Evolutionary conservation across 1,284 basidiomycete species (phyloP).

Genomic region (Marasmius fiardii): DNA sequence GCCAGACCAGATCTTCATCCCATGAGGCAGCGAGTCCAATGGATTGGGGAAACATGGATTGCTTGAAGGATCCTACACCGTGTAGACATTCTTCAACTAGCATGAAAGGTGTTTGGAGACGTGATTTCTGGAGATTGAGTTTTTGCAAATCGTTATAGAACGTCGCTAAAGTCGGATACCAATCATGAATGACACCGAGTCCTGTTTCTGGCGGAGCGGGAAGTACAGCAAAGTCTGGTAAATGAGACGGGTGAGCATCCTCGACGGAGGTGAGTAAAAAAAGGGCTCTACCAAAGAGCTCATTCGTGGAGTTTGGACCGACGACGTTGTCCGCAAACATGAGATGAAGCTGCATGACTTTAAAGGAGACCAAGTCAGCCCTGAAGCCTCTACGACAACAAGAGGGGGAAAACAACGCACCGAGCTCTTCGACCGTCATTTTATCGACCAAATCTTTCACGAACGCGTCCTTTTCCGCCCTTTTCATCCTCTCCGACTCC

Average conservation of each 20-base stretch:
- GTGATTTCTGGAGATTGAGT: constrained; percentile 22
- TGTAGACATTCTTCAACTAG: constrained; percentile 26
- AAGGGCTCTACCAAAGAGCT: constrained; percentile 19
- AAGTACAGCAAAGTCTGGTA: constrained; percentile 19
- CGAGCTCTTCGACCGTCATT: constrained; percentile 19
- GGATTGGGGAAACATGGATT: constrained; percentile 25
- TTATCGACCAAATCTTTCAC: constrained; percentile 17
- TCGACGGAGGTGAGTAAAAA: not conserved
- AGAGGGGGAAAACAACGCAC: constrained; percentile 10
- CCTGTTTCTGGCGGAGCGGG: constrained; percentile 17
- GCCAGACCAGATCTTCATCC: constrained; percentile 21
- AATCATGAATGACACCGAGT: constrained; percentile 26
- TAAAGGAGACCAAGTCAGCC: too few relatives aligned
- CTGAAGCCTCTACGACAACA: not conserved
- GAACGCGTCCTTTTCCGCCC: constrained; percentile 17
- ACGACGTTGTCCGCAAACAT: constrained; percentile 27
- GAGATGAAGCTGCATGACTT: constrained; percentile 25
- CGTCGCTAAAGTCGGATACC: constrained; percentile 20
- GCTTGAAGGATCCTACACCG: constrained; percentile 26
- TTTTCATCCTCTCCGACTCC: constrained; percentile 1
- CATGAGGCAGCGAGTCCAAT: constrained; percentile 24
- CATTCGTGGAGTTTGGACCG: constrained; percentile 24
- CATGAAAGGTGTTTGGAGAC: constrained; percentile 24
- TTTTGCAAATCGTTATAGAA: constrained; percentile 25
- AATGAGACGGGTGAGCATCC: not conserved